Conservation (phyloP, 768 basidiomycete genomes). For the Phanerochaete sordida region DNA sequence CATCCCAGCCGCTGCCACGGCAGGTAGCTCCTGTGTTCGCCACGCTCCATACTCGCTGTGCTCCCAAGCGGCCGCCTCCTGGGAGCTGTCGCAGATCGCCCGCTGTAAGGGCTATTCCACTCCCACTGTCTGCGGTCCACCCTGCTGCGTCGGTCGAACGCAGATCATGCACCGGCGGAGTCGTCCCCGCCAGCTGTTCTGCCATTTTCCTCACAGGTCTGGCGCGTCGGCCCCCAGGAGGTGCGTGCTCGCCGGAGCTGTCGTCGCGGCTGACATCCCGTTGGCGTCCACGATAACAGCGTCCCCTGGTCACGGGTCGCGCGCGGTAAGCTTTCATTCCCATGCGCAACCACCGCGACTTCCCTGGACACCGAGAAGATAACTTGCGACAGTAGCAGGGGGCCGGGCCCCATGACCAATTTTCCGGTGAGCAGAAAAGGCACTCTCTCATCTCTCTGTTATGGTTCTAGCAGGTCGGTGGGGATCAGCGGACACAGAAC, state of each 20-base stretch:
- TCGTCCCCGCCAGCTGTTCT: neutral
- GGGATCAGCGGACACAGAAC: constrained; percentile 13
- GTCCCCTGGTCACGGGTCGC: neutral
- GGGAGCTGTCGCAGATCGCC: neutral
- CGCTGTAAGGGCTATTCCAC: constrained; percentile 3
- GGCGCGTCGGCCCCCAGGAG: neutral
- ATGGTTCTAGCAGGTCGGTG: constrained; percentile 5
- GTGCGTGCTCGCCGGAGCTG: neutral
- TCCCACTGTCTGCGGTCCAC: neutral
- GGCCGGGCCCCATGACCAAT: constrained; percentile 7
- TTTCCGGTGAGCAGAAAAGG: constrained; percentile 8
- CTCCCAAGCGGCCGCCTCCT: neutral
- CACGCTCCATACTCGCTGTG: neutral
- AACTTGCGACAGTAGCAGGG: neutral
- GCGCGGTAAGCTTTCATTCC: neutral
- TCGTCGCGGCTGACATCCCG: neutral
- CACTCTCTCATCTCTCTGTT: constrained; percentile 6
- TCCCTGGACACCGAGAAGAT: neutral
- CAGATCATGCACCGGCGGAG: neutral
- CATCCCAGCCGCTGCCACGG: neutral
- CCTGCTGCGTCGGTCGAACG: neutral
- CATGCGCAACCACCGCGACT: neutral
- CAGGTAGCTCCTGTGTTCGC: neutral
- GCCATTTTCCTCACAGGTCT: neutral
- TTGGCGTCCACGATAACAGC: neutral